Evolutionary conservation across 257 asterid genomes (phyloP).

Genomic region (Ilex asprella): DNA sequence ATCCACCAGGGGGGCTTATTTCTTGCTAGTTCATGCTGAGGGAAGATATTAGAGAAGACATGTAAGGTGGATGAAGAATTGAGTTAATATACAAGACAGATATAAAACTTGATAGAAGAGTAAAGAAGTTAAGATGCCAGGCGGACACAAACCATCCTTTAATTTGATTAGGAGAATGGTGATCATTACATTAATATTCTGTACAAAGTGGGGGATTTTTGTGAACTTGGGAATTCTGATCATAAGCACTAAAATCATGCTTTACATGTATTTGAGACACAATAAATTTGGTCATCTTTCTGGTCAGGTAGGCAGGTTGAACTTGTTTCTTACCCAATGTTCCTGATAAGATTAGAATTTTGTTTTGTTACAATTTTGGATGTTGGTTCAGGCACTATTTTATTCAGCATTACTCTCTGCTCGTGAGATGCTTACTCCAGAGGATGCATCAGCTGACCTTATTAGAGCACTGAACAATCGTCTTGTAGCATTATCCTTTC

Average conservation of each 20-base stretch:
- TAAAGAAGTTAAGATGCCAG: too few relatives aligned
- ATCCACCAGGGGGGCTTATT: too few relatives aligned
- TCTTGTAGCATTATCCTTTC: constrained; percentile 66
- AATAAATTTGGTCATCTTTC: too few relatives aligned
- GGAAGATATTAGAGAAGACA: too few relatives aligned
- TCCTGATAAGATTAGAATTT: background rate
- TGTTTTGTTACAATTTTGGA: background rate
- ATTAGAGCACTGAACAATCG: constrained; percentile 63
- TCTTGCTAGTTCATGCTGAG: too few relatives aligned
- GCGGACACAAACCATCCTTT: too few relatives aligned
- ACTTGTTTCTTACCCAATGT: too few relatives aligned
- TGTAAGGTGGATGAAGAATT: background rate
- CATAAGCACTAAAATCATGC: too few relatives aligned
- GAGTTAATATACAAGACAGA: background rate
- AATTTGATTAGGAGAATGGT: background rate
- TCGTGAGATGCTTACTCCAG: constrained; percentile 69
- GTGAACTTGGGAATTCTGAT: background rate
- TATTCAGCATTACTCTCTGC: constrained; percentile 66
- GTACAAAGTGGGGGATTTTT: background rate
- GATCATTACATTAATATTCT: background rate
- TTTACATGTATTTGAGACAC: too few relatives aligned
- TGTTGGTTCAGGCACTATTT: constrained; percentile 52
- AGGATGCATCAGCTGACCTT: constrained; percentile 64
- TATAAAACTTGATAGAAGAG: background rate
- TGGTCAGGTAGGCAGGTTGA: too few relatives aligned